Base-by-base conservation (phyloP, 1,284 basidiomycete genomes). In the Naganishia albida region DNA sequence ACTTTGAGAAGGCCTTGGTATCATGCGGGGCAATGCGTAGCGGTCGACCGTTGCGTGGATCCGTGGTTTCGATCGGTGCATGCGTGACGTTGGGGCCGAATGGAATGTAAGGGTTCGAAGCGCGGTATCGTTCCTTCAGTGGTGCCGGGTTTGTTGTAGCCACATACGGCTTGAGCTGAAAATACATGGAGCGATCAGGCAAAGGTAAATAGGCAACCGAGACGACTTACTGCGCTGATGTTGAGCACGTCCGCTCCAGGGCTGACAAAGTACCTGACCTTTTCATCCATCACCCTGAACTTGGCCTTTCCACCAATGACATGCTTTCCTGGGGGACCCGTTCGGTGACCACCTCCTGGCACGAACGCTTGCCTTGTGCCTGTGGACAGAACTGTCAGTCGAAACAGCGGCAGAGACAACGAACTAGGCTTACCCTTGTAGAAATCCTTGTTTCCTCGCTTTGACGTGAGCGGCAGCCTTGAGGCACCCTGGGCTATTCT, bases 371-470 rank as follows among this genome's bases (percentile, higher is more conserved):
- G 90, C 50, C 91, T 82, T 20, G 88, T 93, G 51, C 91, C 90
- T 92, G 70, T 38, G 44, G 18, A 56, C 10, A 50, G 55, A 38
- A 2, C 20, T 20, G 26, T 53, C 16, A 59, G 40, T 16, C 26
- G 16, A 8, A 8, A 26, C 30, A 16, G 10, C 18, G n/a, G 18
- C 20, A 28, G 18, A 8, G 40, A 46, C 23, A 34, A 25, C 28
- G 28, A 23, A 26, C 49, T n/a, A 18, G 2, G 76, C 79, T 40
- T 12, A 88, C 92, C 93, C 79, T 95, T 96, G 83, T 94, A 95
- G 75, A 84, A 95, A 77, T 95, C 91, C 73, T 94, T 95, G 81
- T 93, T 94, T 20, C 85, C 93, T 57, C 87, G 81, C 77, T 95
- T 95, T 0, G 89, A 82, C 0, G 88, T 92, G 54, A 95, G 82